phyloP scores from a whole-genome alignment of 495 filamentous ascomycete genomes.

The Daldinia concentrica region DNA sequence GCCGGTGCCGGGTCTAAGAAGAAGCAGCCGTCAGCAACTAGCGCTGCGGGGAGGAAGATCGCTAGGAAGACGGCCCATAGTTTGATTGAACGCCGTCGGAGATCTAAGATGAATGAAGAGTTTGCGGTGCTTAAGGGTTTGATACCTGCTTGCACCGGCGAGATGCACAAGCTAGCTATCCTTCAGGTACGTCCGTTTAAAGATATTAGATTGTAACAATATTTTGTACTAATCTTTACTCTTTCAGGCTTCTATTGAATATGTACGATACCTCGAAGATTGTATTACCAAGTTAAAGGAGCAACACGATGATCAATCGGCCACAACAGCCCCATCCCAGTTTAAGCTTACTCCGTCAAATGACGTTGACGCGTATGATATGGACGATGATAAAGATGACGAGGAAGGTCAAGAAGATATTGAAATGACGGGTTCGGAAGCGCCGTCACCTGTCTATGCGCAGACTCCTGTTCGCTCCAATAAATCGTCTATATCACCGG shows the following conservation, averaged over 20 bases:
- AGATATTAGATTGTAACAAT: not conserved
- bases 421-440: constrained; percentile 58
- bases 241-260: constrained; percentile 89
- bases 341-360: constrained; percentile 40
- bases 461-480: constrained; percentile 45
- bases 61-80: constrained; percentile 97
- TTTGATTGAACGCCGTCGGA: constrained; percentile 86
- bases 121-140: constrained; percentile 93
- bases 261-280: constrained; percentile 91
- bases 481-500: constrained; percentile 60
- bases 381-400: constrained; percentile 41
- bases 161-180: constrained; percentile 99
- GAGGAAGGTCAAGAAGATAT: constrained; percentile 51
- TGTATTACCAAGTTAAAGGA: constrained; percentile 85
- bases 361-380: constrained; percentile 41
- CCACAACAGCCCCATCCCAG: constrained; percentile 26
- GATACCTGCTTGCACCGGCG: constrained; percentile 91
- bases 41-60: constrained; percentile 87
- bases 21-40: constrained; percentile 74
- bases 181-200: constrained; percentile 71
- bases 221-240: constrained; percentile 9
- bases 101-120: constrained; percentile 99
- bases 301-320: constrained; percentile 50
- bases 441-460: constrained; percentile 48
- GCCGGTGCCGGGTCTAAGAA: constrained; percentile 65